These are phyloP conservation scores for Tolypocladium ovalisporum DNA, from an alignment of 2,329 filamentous ascomycete species.

Conservation along the genomic window DNA sequence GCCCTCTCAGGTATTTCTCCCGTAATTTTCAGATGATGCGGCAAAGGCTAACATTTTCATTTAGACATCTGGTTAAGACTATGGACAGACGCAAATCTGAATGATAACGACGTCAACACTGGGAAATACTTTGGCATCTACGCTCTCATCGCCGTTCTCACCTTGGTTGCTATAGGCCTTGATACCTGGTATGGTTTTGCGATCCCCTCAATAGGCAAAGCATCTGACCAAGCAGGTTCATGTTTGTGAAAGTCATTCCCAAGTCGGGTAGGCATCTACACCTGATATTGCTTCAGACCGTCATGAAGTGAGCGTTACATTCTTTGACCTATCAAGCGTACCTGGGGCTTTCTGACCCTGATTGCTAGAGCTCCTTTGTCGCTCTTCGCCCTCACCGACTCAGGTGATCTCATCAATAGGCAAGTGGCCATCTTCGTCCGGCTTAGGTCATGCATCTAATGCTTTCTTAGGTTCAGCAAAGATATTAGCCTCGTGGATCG, in stretches of 20 bases:
- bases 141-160: neutral
- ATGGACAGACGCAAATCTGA: neutral
- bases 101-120: neutral
- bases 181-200: neutral
- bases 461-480: neutral
- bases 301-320: neutral
- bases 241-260: neutral
- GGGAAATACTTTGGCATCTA: neutral
- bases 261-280: neutral
- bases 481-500: neutral
- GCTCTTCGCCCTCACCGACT: neutral
- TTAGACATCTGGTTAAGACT: neutral
- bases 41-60: neutral
- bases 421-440: neutral
- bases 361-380: neutral
- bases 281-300: neutral
- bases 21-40: neutral
- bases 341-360: neutral
- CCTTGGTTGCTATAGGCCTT: neutral
- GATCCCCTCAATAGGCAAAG: neutral
- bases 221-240: neutral
- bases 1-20: neutral
- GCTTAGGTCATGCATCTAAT: neutral
- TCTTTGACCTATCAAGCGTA: neutral
- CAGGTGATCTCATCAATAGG: neutral